These are phyloP conservation scores for Lactifluus pinguis DNA, from an alignment of 768 basidiomycete species.

Conservation along the genomic window DNA sequence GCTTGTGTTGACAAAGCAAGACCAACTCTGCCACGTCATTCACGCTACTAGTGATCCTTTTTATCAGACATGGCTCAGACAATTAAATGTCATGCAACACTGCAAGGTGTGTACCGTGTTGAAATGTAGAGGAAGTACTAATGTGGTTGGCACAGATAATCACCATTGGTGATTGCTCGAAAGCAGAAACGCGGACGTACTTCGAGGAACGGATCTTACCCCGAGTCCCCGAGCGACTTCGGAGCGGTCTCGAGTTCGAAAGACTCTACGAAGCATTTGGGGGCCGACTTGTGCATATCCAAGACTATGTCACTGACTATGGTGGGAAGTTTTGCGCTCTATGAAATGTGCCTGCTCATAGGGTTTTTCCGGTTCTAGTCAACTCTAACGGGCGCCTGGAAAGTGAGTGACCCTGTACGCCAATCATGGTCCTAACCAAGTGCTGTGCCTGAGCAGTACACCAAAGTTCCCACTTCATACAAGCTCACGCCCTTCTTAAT, in stretches of 20 bases:
- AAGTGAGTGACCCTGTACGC: slow-evolving; percentile 35
- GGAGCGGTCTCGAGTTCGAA: slow-evolving; percentile 54
- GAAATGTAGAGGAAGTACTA: not conserved
- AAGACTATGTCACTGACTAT: slow-evolving; percentile 71
- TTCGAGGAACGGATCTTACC: slow-evolving; percentile 57
- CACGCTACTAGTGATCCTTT: slow-evolving; percentile 80
- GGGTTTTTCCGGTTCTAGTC: slow-evolving; percentile 34
- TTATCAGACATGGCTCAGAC: slow-evolving; percentile 76
- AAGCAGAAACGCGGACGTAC: slow-evolving; percentile 57
- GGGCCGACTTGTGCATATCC: slow-evolving; percentile 77
- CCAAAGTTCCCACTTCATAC: slow-evolving; percentile 75
- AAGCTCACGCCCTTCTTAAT: slow-evolving; percentile 76
- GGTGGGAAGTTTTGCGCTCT: slow-evolving; percentile 30
- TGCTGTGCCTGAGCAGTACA: slow-evolving; percentile 39
- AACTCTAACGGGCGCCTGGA: slow-evolving; percentile 66
- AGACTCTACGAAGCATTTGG: slow-evolving; percentile 71
- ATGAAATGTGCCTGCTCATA: not conserved
- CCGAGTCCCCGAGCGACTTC: slow-evolving; percentile 58
- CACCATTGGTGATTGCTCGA: slow-evolving; percentile 72
- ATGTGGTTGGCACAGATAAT: slow-evolving; percentile 42
- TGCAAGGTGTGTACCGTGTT: slow-evolving; percentile 46
- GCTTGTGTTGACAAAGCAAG: slow-evolving; percentile 82
- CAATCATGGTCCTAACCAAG: not conserved
- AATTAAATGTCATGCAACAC: slow-evolving; percentile 73
- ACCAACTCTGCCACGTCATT: slow-evolving; percentile 73